Base-by-base conservation (phyloP, 163 green algal species). In the Trebouxia gelatinosa region DNA sequence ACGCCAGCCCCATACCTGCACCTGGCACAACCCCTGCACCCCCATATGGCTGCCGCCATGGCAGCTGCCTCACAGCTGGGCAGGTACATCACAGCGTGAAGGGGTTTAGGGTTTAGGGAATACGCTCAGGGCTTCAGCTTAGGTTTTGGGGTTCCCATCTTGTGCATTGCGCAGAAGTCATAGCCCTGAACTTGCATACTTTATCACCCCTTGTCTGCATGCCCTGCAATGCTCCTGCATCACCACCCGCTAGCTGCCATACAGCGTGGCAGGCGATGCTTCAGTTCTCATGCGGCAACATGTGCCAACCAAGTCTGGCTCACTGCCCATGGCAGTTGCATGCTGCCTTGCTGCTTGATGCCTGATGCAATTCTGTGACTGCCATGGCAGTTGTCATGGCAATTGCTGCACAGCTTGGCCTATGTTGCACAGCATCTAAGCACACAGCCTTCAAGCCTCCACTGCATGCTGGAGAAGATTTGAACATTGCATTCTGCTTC, bases 1-100 rank as follows among this genome's bases (percentile, higher is more conserved):
- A 76, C 74, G 2, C 28, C 68, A 62, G 68, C 68, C n/a, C 68
- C 68, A 2, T 76, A 43, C 68, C 29, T 76, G 26, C 40, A 76
- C 43, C 68, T 76, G 26, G 68, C 40, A 19, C 39, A 58, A 29
- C 68, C 68, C 19, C 13, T 76, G n/a, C 68, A 76, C 68, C 68
- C 43, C 32, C 32, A 76, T 29, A 76, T 62, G 40, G 61, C 68
- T 54, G 68, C 68, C 46, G 43, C 40, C 21, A 38, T 76, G 26
- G 43, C 68, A 59, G 46, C 68, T 59, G 68, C 46, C 21, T 32
- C 68, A 29, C 68, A 76, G 28, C 57, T 66, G 9, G 28, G 26
- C 26, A 66, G 57, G 57, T 66, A 26, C 28, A 26, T 35, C 43
- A 54, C 13, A n/a, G n/a, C 43, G 13, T 54, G 43, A 54, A 54